These are phyloP conservation scores for Microdochium paspali DNA, from an alignment of 2,329 filamentous ascomycete genomes.

Conservation along the genomic window DNA sequence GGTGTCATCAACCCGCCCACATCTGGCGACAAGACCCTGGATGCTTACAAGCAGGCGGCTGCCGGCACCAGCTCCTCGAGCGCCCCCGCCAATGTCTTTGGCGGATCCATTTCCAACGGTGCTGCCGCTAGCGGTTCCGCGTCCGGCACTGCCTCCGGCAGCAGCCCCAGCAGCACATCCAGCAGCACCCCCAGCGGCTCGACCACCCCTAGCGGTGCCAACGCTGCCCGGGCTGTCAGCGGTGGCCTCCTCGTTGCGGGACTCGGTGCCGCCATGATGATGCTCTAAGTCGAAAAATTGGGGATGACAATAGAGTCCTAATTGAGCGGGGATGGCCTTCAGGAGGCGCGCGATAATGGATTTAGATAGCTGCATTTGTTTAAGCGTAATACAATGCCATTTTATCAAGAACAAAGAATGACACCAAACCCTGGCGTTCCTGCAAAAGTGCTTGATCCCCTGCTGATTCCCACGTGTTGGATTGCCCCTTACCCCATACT, in stretches of 20 bases:
- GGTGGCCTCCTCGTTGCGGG: neutral
- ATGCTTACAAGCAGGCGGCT: neutral
- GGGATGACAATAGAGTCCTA: no score
- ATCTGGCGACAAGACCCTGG: neutral
- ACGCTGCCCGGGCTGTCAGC: neutral
- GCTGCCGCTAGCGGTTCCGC: neutral
- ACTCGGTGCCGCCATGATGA: neutral
- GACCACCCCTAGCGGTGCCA: neutral
- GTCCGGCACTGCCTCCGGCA: neutral
- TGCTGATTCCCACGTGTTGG: no score
- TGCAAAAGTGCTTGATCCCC: no score
- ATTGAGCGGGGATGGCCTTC: no score
- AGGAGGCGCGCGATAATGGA: no score
- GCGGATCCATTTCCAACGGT: neutral
- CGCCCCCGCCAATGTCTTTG: neutral
- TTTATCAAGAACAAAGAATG: no score
- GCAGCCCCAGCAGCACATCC: neutral
- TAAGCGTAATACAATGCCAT: no score
- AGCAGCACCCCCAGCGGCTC: neutral
- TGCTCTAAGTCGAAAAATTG: neutral
- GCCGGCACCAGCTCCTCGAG: neutral
- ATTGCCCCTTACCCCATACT: no score
- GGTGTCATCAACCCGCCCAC: slow-evolving; percentile 37
- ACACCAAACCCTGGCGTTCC: no score
- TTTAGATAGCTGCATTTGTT: no score